Evolutionary conservation across 164 flowering plant species (phyloP), one percentile per base, ranked within the genome.

Genomic region (Tetracentron sinense): DNA sequence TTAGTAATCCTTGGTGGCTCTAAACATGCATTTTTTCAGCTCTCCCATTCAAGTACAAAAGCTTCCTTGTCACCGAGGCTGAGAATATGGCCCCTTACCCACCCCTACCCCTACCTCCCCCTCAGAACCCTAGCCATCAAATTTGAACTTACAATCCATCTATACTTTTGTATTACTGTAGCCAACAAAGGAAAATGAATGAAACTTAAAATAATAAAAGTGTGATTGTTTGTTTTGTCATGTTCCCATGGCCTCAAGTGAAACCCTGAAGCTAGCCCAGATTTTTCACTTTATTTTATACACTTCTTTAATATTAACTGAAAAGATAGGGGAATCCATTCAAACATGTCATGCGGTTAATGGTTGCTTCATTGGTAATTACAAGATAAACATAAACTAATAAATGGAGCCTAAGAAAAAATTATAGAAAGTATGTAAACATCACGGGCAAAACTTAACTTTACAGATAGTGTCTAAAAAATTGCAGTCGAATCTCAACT

Each of bases 221-320:
- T 56, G 5, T 42, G 59, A 26, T 26, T 42, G 47, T 30, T 59
- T 38, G 29, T 58, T 65, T 62, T 68, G 69, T 75, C 73, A 77
- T 71, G 56, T 53, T 56, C 29, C 62, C 58, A 64, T 64, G 76
- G 76, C 70, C 53, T 50, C 54, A 61, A 74, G 61, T 70, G 75
- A 76, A 65, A 54, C 71, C 74, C 30, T 62, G 78, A 65, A 74
- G 75, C 42, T 68, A 50, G 38, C 67, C 66, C n/a, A 64, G 56
- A 62, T 65, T 54, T 48, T 70, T 65, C 28, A 19, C 53, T 33
- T 64, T 48, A 16, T 30, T 58, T 58, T 50, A 50, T 38, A n/a
- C n/a, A n/a, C n/a, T n/a, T n/a, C n/a, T n/a, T n/a, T n/a, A n/a
- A n/a, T n/a, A n/a, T n/a, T n/a, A n/a, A n/a, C n/a, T n/a, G n/a